Percentiles rank a stretch among this genome's conserved stretches.
phyloP scores from a whole-genome alignment of 2,329 filamentous ascomycete species.

The Plenodomus tracheiphilus region DNA sequence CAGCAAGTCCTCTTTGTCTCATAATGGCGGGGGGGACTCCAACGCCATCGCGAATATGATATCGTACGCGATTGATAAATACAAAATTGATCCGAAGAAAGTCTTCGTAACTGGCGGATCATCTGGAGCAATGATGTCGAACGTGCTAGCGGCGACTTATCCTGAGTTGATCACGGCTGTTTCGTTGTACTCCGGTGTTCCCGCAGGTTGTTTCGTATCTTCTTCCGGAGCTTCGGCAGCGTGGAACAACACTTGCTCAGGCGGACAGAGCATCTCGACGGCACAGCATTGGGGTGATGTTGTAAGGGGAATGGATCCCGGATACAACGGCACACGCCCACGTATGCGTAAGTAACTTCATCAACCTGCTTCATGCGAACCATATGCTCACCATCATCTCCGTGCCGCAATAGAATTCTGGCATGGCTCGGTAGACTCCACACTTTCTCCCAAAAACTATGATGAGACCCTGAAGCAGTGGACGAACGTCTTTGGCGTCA shows the following conservation, averaged over 20 bases:
- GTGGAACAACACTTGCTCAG: slow-evolving; percentile 59
- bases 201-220: slow-evolving; percentile 58
- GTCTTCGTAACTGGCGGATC: slow-evolving; percentile 60
- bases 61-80: slow-evolving; percentile 56
- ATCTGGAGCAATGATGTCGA: slow-evolving; percentile 50
- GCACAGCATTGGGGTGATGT: slow-evolving; percentile 55
- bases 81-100: slow-evolving; percentile 54
- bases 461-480: slow-evolving; percentile 53
- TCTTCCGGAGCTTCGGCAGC: slow-evolving; percentile 47
- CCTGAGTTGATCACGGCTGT: slow-evolving; percentile 58
- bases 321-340: slow-evolving; percentile 55
- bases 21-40: slow-evolving; percentile 61
- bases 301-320: slow-evolving; percentile 55
- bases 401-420: slow-evolving; percentile 51
- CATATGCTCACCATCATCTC: neutral
- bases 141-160: slow-evolving; percentile 56
- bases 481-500: slow-evolving; percentile 36
- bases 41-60: slow-evolving; percentile 64
- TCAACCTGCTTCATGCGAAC: no score
- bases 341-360: slow-evolving; percentile 45
- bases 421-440: slow-evolving; percentile 58
- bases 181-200: slow-evolving; percentile 56
- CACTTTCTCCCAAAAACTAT: slow-evolving; percentile 58
- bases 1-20: slow-evolving; percentile 56
- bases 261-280: slow-evolving; percentile 51